phyloP scores from a whole-genome alignment of 345 rosid species.

The Dimocarpus longan region DNA sequence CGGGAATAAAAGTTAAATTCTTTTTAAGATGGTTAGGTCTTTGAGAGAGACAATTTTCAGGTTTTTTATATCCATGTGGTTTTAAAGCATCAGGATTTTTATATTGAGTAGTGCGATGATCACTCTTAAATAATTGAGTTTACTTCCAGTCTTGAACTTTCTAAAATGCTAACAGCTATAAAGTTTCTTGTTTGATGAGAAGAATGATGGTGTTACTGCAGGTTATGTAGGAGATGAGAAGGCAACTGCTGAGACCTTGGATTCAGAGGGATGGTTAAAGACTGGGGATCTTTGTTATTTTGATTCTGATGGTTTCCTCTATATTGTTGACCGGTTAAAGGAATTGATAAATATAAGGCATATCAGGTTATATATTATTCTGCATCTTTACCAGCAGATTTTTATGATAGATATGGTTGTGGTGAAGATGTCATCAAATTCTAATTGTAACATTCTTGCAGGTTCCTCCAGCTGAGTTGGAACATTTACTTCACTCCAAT shows the following conservation, averaged over 20 bases:
- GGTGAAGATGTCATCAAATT: not conserved
- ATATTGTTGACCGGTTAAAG: slow-evolving; percentile 84
- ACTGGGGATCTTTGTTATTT: slow-evolving; percentile 94
- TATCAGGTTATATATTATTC: slow-evolving; percentile 67
- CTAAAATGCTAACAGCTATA: not conserved
- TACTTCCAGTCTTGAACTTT: not conserved
- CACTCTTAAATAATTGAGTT: not conserved
- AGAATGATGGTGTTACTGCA: slow-evolving; percentile 33
- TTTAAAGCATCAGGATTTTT: not conserved
- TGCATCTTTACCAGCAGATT: not conserved
- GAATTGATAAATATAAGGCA: slow-evolving; percentile 94
- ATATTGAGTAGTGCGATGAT: not conserved
- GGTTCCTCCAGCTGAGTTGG: slow-evolving; percentile 98
- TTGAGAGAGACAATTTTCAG: not conserved
- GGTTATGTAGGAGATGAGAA: slow-evolving; percentile 85
- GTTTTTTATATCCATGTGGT: not conserved
- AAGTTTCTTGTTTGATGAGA: slow-evolving; percentile 11
- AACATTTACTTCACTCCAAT: slow-evolving; percentile 71
- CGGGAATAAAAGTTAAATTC: not conserved
- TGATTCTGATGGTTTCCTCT: slow-evolving; percentile 71
- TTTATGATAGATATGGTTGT: not conserved
- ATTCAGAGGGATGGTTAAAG: slow-evolving; percentile 88
- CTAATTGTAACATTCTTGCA: slow-evolving; percentile 30
- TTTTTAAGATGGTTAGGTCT: not conserved
- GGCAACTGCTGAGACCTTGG: slow-evolving; percentile 87